These are phyloP conservation scores for Candida maris DNA, from an alignment of 805 yeast species.

Conservation along the genomic window DNA sequence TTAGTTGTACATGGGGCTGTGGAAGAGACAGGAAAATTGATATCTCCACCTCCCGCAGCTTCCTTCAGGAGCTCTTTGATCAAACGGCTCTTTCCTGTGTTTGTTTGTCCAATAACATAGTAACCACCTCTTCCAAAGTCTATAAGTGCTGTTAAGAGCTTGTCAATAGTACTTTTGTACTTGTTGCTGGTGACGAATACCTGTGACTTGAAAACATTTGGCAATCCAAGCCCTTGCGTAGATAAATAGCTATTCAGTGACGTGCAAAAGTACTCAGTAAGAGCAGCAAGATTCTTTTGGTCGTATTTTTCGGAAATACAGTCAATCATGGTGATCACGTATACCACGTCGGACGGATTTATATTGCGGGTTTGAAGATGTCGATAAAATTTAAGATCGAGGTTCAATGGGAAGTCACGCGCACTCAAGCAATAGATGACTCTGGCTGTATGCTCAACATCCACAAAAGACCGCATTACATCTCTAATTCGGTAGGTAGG, in stretches of 20 bases:
- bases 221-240: background rate
- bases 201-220: background rate
- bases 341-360: conserved; percentile 6
- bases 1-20: conserved; percentile 18
- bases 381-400: conserved; percentile 7
- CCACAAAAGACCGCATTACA: conserved; percentile 8
- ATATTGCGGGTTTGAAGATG: conserved; percentile 2
- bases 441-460: conserved; percentile 1
- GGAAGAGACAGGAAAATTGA: conserved; percentile 11
- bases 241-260: conserved; percentile 7
- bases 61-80: conserved; percentile 9
- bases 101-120: conserved; percentile 28
- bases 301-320: background rate
- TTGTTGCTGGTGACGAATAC: conserved; percentile 6
- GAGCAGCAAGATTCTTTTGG: background rate
- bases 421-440: conserved; percentile 20
- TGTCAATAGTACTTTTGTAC: conserved; percentile 1
- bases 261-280: conserved; percentile 3
- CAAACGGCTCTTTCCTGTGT: conserved; percentile 28
- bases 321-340: conserved; percentile 16
- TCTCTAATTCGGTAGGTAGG: conserved; percentile 9
- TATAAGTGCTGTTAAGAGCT: conserved; percentile 5
- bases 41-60: conserved; percentile 5
- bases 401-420: conserved; percentile 21
- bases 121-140: conserved; percentile 2